Percentiles rank a stretch among this genome's conserved stretches.
Conservation (phyloP, 306 rosid genomes). For the Coriaria nepalensis region DNA sequence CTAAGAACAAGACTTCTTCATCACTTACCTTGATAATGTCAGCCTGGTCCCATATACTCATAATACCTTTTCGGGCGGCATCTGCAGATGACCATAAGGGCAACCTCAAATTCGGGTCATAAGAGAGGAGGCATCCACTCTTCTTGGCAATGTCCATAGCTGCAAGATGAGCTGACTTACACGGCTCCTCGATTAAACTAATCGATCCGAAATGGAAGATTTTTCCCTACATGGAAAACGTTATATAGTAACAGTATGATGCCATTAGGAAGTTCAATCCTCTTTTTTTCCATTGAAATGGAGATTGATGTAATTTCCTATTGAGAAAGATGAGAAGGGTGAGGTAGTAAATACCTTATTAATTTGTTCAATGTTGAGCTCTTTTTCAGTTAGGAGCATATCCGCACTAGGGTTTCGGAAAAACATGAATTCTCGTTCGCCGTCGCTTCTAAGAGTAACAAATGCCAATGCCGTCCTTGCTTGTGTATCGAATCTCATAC, state of each 20-base stretch:
- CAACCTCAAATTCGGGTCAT: conserved; percentile 91
- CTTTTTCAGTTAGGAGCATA: conserved; percentile 72
- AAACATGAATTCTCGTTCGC: conserved; percentile 85
- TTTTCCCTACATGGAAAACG: conserved; percentile 63
- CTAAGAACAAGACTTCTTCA: conserved; percentile 41
- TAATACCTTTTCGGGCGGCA: conserved; percentile 56
- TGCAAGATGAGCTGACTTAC: conserved; percentile 67
- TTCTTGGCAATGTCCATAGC: conserved; percentile 62
- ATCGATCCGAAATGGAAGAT: conserved; percentile 90
- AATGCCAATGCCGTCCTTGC: conserved; percentile 90
- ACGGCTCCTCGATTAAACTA: conserved; percentile 84
- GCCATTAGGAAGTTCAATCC: too few species aligned
- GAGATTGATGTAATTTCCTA: too few species aligned
- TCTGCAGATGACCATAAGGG: conserved; percentile 79
- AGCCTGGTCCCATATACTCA: conserved; percentile 77
- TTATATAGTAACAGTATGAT: too few species aligned
- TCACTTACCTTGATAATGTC: conserved; percentile 76
- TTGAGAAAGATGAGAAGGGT: background rate
- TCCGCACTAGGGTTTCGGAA: conserved; percentile 93
- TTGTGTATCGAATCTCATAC: conserved; percentile 56
- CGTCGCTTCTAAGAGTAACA: conserved; percentile 78
- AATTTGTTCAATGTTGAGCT: conserved; percentile 54
- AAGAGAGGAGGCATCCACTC: conserved; percentile 69
- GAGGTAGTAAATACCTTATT: conserved; percentile 46
- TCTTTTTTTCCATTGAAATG: too few species aligned